Conservation (phyloP, 1,284 basidiomycete species). For the Melampsora larici-populina region DNA sequence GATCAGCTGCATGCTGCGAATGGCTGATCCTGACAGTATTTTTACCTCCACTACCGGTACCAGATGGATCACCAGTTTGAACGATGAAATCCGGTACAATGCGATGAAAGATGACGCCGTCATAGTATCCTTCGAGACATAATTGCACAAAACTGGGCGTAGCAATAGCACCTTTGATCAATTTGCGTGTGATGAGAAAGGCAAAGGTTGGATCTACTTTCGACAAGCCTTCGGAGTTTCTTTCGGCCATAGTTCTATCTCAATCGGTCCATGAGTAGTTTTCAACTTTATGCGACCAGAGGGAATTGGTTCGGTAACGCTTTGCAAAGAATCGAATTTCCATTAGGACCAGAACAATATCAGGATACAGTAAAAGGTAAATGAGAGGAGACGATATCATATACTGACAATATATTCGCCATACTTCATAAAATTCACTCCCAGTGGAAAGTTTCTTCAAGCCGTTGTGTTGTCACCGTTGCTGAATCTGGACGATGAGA, state of each 20-base stretch:
- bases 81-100: slow-evolving; percentile 83
- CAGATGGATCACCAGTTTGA: slow-evolving; percentile 91
- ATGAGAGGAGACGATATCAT: too few relatives aligned
- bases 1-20: background rate
- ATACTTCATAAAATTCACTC: too few relatives aligned
- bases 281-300: slow-evolving; percentile 29
- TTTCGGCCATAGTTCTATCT: slow-evolving; percentile 53
- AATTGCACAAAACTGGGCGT: slow-evolving; percentile 47
- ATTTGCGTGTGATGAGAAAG: background rate
- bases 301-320: slow-evolving; percentile 42
- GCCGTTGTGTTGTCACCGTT: too few relatives aligned
- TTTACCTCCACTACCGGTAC: slow-evolving; percentile 76
- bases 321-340: background rate
- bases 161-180: slow-evolving; percentile 23
- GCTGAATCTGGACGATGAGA: too few relatives aligned
- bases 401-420: too few relatives aligned
- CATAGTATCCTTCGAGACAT: slow-evolving; percentile 67
- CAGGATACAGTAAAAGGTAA: too few relatives aligned
- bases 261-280: slow-evolving; percentile 31
- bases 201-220: slow-evolving; percentile 78
- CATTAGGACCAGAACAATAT: too few relatives aligned
- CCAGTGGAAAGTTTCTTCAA: too few relatives aligned
- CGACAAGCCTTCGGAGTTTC: slow-evolving; percentile 90
- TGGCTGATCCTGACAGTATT: background rate
- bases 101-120: slow-evolving; percentile 87